Percentiles rank a stretch among this genome's conserved stretches.
phyloP scores from a whole-genome alignment of 2,329 filamentous ascomycete species.

The Aspergillus alliaceus region DNA sequence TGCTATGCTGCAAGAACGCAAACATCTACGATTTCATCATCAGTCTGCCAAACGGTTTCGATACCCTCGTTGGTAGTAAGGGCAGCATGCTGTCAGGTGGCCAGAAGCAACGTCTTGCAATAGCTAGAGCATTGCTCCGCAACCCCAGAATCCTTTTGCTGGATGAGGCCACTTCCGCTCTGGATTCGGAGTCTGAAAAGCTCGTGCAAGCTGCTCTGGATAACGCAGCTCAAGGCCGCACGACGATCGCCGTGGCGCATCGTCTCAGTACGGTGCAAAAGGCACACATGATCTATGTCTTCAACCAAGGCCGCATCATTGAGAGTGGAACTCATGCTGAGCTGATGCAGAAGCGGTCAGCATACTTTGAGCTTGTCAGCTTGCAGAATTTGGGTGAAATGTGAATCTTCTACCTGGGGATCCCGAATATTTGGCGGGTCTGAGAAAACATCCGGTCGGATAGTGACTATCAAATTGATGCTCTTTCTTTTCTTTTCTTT shows the following conservation, averaged over 20 bases:
- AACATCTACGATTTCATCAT: conserved; percentile 30
- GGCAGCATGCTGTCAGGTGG: too few relatives aligned
- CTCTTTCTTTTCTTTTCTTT: too few relatives aligned
- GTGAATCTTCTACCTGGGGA: background rate
- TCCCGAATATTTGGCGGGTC: background rate
- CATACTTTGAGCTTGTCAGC: conserved; percentile 74
- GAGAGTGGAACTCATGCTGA: conserved; percentile 77
- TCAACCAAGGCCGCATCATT: conserved; percentile 78
- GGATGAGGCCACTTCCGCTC: conserved; percentile 43
- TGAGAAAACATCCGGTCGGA: too few relatives aligned
- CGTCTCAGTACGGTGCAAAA: conserved; percentile 86
- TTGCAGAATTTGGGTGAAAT: conserved; percentile 66
- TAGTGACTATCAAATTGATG: too few relatives aligned
- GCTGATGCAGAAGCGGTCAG: conserved; percentile 64
- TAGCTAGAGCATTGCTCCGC: conserved; percentile 37
- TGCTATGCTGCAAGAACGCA: conserved; percentile 24
- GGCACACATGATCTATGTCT: conserved; percentile 88
- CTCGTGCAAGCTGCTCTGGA: conserved; percentile 69
- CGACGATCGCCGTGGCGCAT: conserved; percentile 90
- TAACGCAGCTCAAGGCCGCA: conserved; percentile 74
- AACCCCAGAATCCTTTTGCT: conserved; percentile 32
- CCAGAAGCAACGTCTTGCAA: conserved; percentile 38
- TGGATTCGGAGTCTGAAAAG: conserved; percentile 47
- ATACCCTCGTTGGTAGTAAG: conserved; percentile 23
- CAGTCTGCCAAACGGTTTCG: conserved; percentile 26